Base-by-base conservation (phyloP, 352 stramenopile species). In the Phytophthora pseudosyringae region DNA sequence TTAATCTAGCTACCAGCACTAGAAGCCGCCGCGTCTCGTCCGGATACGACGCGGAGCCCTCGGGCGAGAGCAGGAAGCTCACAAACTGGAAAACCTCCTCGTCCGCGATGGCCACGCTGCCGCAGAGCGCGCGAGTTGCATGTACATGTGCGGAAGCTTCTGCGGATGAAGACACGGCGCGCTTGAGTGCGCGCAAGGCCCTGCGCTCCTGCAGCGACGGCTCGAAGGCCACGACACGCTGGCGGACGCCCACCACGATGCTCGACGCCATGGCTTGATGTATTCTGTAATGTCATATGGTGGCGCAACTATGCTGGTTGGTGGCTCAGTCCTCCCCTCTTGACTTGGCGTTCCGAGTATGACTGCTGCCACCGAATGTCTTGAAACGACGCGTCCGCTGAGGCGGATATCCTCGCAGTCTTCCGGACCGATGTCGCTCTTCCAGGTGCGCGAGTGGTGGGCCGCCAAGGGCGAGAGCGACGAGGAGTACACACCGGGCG, bases 371-470 rank as follows among this genome's bases (percentile, higher is more conserved):
- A 21, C 21, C 21, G 21, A 21, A 21, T 21, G 61, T 35, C 49
- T 67, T 67, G 59, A 76, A 76, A 67, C 54, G 69, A 76, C 59
- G 64, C 69, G 64, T 41, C 53, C 26, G 45, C 50, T 57, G 53
- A 21, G 35, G 39, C 48, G 35, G 45, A 63, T 52, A 69, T 69
- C 48, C 41, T 13, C 12, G 43, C 46, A 58, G 21, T 21, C 21
- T 21, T 29, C 32, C 28, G 35, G 18, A 54, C 15, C 28, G 21
- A 96, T 97, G 88, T 97, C 88, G 62, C 85, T 97, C 59, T 97
- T 97, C 81, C 86, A 95, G 65, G 80, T 91, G 51, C 80, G 89
- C 59, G 88, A 97, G 65, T 97, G 89, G 89, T 97, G 91, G 91
- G 59, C 73, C 44, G 77, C 83, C 39, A 88, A 85, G 71, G 79